Percentiles rank a stretch among this genome's conserved stretches.
These are phyloP conservation scores for Chalciporus chontae DNA, from an alignment of 768 basidiomycete species.

Conservation along the genomic window DNA sequence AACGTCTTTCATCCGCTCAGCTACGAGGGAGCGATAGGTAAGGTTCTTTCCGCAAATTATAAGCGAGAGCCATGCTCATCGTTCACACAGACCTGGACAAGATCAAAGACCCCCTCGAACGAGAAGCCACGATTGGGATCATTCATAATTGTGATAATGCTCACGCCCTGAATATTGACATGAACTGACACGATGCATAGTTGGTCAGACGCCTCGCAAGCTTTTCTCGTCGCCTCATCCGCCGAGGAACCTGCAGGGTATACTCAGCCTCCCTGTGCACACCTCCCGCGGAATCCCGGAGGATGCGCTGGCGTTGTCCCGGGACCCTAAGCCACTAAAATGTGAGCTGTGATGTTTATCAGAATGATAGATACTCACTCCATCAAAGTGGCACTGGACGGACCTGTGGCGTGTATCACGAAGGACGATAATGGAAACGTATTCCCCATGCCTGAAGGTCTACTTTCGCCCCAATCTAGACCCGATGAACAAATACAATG, in stretches of 20 bases:
- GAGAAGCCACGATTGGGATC: constrained; percentile 90
- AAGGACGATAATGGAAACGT: constrained; percentile 47
- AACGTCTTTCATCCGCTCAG: constrained; percentile 94
- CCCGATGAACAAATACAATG: constrained; percentile 73
- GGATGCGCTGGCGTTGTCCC: constrained; percentile 67
- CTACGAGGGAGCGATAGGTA: constrained; percentile 87
- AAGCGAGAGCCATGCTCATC: neutral
- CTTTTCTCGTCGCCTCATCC: constrained; percentile 80
- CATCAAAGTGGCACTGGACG: constrained; percentile 39
- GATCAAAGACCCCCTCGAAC: constrained; percentile 82
- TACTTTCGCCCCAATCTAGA: constrained; percentile 53
- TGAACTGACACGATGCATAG: constrained; percentile 33
- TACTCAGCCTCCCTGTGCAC: constrained; percentile 69
- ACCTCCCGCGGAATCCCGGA: constrained; percentile 78
- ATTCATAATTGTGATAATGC: constrained; percentile 83
- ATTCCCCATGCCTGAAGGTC: constrained; percentile 57
- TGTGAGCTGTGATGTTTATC: constrained; percentile 34
- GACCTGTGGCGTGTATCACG: constrained; percentile 40
- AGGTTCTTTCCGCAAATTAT: constrained; percentile 2
- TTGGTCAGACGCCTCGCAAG: constrained; percentile 90
- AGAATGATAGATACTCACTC: constrained; percentile 2
- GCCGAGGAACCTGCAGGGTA: constrained; percentile 63
- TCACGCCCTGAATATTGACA: neutral
- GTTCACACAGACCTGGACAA: constrained; percentile 65
- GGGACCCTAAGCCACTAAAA: constrained; percentile 53